A percentile compares a stretch with the other conserved stretches of the same genome.
These are phyloP conservation scores for Fusarium hostae DNA, from an alignment of 2,329 filamentous ascomycete species.

Conservation along the genomic window DNA sequence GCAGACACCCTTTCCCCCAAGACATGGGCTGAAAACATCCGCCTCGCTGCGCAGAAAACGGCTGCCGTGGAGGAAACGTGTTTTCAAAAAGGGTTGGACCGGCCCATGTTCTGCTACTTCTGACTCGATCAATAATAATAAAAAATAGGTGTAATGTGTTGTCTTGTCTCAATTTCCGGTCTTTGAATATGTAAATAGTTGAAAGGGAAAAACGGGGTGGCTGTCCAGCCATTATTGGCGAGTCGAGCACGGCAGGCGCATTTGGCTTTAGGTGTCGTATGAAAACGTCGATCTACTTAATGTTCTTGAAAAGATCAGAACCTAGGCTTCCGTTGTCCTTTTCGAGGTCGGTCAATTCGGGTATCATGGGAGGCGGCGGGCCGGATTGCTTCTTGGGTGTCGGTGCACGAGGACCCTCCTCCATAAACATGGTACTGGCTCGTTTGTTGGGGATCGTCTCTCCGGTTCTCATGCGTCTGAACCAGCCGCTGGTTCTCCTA, in stretches of 20 bases:
- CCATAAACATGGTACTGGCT: slow-evolving; percentile 54
- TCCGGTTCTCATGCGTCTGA: slow-evolving; percentile 61
- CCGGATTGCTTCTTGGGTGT: slow-evolving; percentile 53
- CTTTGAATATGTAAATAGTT: slow-evolving; percentile 41
- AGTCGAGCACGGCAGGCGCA: slow-evolving; percentile 1
- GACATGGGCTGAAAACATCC: slow-evolving; percentile 26
- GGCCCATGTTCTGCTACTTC: slow-evolving; percentile 39
- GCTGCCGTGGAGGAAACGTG: slow-evolving; percentile 24
- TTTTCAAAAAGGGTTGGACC: slow-evolving; percentile 26
- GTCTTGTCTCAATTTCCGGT: slow-evolving; percentile 39
- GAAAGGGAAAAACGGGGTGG: slow-evolving; percentile 29
- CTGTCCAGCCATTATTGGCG: slow-evolving; percentile 22
- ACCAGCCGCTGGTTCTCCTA: slow-evolving; percentile 69
- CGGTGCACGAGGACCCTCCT: slow-evolving; percentile 48
- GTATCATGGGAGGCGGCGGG: slow-evolving; percentile 70
- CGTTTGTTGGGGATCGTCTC: slow-evolving; percentile 52
- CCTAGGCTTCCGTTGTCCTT: slow-evolving; percentile 61
- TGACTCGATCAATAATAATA: slow-evolving; percentile 40
- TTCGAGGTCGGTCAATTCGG: slow-evolving; percentile 65
- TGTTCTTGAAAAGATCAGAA: slow-evolving; percentile 68
- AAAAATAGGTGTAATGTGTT: slow-evolving; percentile 22
- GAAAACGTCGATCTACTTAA: slow-evolving; percentile 57
- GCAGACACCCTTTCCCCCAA: slow-evolving; percentile 17
- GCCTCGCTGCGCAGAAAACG: slow-evolving; percentile 24
- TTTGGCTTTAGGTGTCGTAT: slow-evolving; percentile 11